Evolutionary conservation across 345 rosid species (phyloP).

Genomic region (Nephelium lappaceum): DNA sequence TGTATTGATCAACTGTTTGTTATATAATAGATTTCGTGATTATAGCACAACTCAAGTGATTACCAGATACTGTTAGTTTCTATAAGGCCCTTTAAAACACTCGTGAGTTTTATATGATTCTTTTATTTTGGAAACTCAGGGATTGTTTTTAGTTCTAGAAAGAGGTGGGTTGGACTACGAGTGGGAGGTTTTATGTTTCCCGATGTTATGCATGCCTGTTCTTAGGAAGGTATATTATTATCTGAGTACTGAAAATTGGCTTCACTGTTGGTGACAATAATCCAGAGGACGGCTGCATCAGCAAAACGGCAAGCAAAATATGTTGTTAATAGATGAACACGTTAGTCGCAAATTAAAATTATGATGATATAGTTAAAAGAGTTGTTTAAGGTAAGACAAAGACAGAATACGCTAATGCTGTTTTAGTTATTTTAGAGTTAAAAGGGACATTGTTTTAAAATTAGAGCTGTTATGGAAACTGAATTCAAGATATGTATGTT

Average conservation of each 20-base stretch:
- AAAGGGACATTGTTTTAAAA: background rate
- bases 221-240: background rate
- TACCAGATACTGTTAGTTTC: background rate
- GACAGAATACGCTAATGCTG: background rate
- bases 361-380: background rate
- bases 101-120: background rate
- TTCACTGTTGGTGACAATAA: background rate
- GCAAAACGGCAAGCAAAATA: background rate
- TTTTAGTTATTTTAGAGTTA: background rate
- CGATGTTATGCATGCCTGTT: background rate
- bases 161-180: background rate
- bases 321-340: background rate
- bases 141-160: background rate
- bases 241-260: background rate
- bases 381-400: background rate
- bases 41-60: background rate
- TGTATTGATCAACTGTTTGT: background rate
- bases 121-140: background rate
- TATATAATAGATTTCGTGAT: background rate
- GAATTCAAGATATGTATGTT: background rate
- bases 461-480: background rate
- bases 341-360: background rate
- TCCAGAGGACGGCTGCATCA: background rate
- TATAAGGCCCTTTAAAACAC: background rate
- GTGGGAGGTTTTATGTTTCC: background rate